phyloP scores from a whole-genome alignment of 805 yeast species.

The Hemisphaericaspora nanyangensis region DNA sequence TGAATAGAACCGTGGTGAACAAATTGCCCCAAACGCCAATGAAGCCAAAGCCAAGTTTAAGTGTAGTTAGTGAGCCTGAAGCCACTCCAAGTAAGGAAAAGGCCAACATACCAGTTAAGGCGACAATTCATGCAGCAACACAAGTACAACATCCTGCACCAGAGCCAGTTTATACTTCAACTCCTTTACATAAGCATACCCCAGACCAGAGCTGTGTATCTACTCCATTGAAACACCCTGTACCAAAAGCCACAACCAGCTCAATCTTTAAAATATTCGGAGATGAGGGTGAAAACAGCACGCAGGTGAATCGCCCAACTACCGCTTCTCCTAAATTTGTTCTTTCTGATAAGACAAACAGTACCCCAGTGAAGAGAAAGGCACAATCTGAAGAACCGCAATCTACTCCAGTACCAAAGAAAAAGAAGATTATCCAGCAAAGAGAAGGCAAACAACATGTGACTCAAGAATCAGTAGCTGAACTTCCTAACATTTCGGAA shows the following conservation, averaged over 20 bases:
- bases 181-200: not conserved
- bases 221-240: not conserved
- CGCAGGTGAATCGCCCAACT: constrained; percentile 1
- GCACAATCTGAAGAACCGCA: constrained; percentile 36
- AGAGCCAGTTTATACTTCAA: not conserved
- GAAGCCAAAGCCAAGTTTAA: constrained; percentile 6
- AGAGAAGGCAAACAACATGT: constrained; percentile 17
- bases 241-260: not conserved
- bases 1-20: constrained; percentile 4
- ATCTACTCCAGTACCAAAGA: constrained; percentile 10
- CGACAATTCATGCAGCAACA: not conserved
- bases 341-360: constrained; percentile 25
- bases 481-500: constrained; percentile 39
- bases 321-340: constrained; percentile 8
- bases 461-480: constrained; percentile 16
- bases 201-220: not conserved
- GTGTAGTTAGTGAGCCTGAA: constrained; percentile 1
- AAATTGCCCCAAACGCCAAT: constrained; percentile 8
- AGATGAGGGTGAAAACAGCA: not conserved
- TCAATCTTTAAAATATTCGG: not conserved
- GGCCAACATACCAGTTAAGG: too few relatives aligned
- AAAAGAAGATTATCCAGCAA: constrained; percentile 12
- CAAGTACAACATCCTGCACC: not conserved
- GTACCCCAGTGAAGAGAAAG: constrained; percentile 19
- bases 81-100: constrained; percentile 7